phyloP scores from a whole-genome alignment of 768 basidiomycete genomes.

The Amylocystis lapponica region DNA sequence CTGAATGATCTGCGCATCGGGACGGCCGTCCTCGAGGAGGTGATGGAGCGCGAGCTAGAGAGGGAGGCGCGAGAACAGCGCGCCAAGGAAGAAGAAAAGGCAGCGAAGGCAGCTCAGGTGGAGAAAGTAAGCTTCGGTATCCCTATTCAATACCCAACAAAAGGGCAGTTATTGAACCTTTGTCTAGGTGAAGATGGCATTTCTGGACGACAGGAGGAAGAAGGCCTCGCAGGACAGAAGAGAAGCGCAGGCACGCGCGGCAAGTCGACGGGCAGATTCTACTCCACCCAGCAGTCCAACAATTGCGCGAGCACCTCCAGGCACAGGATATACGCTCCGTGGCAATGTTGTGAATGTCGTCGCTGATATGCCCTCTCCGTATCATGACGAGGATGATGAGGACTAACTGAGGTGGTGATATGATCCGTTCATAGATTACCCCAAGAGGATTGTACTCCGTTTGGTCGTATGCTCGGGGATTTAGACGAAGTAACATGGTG shows the following conservation, averaged over 20 bases:
- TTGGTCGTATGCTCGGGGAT: too few relatives aligned
- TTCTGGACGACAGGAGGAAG: conserved; percentile 68
- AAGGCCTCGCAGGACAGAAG: conserved; percentile 50
- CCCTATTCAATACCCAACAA: background rate
- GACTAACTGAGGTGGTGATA: too few relatives aligned
- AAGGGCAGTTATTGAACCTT: background rate
- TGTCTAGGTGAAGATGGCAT: conserved; percentile 32
- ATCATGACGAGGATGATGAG: too few relatives aligned
- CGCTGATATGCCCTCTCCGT: too few relatives aligned
- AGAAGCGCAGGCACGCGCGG: conserved; percentile 32
- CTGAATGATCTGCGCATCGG: conserved; percentile 58
- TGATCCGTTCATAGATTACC: too few relatives aligned
- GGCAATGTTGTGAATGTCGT: too few relatives aligned
- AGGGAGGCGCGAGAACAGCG: conserved; percentile 41
- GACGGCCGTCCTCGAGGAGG: conserved; percentile 58
- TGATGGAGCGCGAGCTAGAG: conserved; percentile 45
- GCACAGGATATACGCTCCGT: conserved; percentile 31
- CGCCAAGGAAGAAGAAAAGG: conserved; percentile 54
- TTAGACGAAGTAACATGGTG: too few relatives aligned
- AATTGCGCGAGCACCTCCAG: conserved; percentile 26
- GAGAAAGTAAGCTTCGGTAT: conserved; percentile 47
- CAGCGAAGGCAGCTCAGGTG: conserved; percentile 42
- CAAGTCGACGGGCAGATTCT: conserved; percentile 7
- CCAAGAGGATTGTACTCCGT: too few relatives aligned
- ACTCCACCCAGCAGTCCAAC: too few relatives aligned